Evolutionary conservation across 768 basidiomycete species (phyloP), one percentile per base, ranked within the genome.

Genomic region (Crepidotus variabilis): DNA sequence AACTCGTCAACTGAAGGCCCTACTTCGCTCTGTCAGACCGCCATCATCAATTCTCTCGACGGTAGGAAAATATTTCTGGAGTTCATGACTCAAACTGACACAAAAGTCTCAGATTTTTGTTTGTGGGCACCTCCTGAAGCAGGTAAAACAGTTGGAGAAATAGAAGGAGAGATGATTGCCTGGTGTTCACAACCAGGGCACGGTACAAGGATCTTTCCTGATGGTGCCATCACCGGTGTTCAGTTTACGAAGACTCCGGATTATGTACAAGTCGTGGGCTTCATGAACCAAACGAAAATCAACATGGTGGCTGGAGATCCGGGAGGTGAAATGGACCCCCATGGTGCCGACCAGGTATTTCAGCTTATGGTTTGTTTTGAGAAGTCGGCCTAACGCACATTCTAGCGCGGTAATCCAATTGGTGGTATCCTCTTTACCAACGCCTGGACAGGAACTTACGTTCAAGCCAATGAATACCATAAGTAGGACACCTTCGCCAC

Each of bases 241-340:
- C 89, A 92, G 68, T 76, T 82, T 68, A 80, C 86, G 61, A 76
- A 72, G 56, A 83, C 86, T 0, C 78, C 80, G 0, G 78, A 81
- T 55, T 89, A 89, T 60, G 65, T 85, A 23, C 84, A 86, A 65
- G 75, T 89, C 56, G 78, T 79, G 22, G 90, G 88, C 6, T 83
- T 78, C 69, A 73, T 87, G 60, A 74, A 90, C 66, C 90, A 93
- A 72, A 75, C 73, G 4, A 61, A 68, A 52, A 71, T 94, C 61
- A 77, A 89, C 69, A 65, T 92, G 47, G 58, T 69, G 2, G 21
- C 68, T 0, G 70, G 58, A 6, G 92, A 93, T 63, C 79, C 65
- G 33, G 91, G 92, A 58, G 91, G 91, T 50, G 91, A 92, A 69
- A 80, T 90, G 60, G 86, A 91, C 67, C 83, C 87, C 11, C 85